These are phyloP conservation scores for Pythium sukuiense DNA, from an alignment of 352 stramenopile genomes.

Conservation along the genomic window DNA sequence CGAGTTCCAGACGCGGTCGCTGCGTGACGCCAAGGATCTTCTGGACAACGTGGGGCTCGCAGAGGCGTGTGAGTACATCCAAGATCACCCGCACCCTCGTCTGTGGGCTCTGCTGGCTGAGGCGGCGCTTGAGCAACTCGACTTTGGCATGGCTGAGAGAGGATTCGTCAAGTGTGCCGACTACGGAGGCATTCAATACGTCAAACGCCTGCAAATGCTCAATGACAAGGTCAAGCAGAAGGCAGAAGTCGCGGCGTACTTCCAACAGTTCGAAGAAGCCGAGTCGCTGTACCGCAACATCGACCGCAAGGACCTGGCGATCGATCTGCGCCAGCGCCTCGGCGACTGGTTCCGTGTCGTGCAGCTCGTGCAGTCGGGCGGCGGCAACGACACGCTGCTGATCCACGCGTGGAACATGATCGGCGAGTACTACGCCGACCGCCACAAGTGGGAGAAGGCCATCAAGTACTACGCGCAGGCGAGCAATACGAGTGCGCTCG, in stretches of 20 bases:
- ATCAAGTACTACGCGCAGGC: constrained; percentile 91
- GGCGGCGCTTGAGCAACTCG: constrained; percentile 85
- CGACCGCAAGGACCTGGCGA: constrained; percentile 92
- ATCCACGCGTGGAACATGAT: constrained; percentile 87
- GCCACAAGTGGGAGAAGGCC: constrained; percentile 92
- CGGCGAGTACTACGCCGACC: constrained; percentile 89
- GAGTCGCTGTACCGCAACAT: constrained; percentile 92
- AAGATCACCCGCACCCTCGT: constrained; percentile 82
- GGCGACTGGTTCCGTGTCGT: constrained; percentile 94
- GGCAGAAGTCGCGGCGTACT: constrained; percentile 89
- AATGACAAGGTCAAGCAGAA: constrained; percentile 91
- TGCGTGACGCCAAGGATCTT: constrained; percentile 87
- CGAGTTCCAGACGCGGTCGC: constrained; percentile 86
- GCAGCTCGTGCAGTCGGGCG: constrained; percentile 75
- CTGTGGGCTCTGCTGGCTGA: constrained; percentile 90
- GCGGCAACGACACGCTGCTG: constrained; percentile 81
- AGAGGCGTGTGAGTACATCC: constrained; percentile 82
- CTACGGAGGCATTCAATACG: constrained; percentile 93
- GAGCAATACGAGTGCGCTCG: constrained; percentile 72
- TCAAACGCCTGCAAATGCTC: constrained; percentile 87
- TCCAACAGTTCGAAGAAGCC: constrained; percentile 92
- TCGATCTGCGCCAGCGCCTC: constrained; percentile 87
- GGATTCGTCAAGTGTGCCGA: constrained; percentile 91
- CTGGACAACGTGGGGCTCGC: constrained; percentile 80
- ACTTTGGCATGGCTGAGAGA: constrained; percentile 91